A percentile compares a stretch with the other conserved stretches of the same genome.
Conservation (phyloP, 495 filamentous ascomycete genomes). For the Chaetomium fimeti region DNA sequence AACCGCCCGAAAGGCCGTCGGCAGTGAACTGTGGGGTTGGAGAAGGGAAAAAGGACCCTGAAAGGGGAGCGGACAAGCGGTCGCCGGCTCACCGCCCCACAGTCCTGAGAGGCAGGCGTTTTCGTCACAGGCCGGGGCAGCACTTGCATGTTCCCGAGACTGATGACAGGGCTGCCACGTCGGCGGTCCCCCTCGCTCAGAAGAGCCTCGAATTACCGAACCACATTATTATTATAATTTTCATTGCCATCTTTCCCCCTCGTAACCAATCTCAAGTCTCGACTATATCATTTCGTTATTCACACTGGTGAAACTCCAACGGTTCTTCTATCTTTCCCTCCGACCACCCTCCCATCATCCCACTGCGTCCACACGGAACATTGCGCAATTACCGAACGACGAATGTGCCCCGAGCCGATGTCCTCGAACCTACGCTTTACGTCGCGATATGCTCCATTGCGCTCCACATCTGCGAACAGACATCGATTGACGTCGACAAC, state of each 20-base stretch:
- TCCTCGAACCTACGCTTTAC: not conserved
- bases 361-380: not conserved
- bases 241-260: not conserved
- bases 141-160: not conserved
- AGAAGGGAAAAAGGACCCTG: not conserved
- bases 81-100: slow-evolving; percentile 8
- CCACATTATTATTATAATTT: too few relatives aligned
- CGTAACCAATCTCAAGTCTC: too few relatives aligned
- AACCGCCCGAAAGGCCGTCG: not conserved
- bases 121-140: not conserved
- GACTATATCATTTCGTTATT: too few relatives aligned
- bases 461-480: not conserved
- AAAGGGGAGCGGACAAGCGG: slow-evolving; percentile 5
- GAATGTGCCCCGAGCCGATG: not conserved
- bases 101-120: not conserved
- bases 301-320: too few relatives aligned
- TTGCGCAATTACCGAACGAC: not conserved
- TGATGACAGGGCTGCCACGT: slow-evolving; percentile 11
- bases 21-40: not conserved
- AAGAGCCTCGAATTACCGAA: not conserved
- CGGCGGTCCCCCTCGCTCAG: not conserved
- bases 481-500: not conserved
- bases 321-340: not conserved
- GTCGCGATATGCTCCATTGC: not conserved
- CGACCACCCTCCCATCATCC: not conserved